Evolutionary conservation across 805 yeast genomes (phyloP).

Genomic region (Diddensiella santjacobensis): DNA sequence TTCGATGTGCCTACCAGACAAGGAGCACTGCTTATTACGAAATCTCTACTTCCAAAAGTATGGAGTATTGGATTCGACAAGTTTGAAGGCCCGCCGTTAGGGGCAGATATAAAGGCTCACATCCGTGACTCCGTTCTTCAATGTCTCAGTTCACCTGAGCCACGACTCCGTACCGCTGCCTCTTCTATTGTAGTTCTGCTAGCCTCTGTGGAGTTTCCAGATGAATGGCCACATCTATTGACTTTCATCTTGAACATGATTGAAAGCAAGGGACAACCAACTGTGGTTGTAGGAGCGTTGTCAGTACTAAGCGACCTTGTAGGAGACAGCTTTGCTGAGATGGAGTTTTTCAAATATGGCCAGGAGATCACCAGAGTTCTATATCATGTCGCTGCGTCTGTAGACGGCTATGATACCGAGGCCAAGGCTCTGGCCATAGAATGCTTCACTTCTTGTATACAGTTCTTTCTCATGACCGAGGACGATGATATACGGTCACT

Average conservation of each 20-base stretch:
- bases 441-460: slow-evolving; percentile 34
- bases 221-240: slow-evolving; percentile 80
- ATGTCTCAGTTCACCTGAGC: slow-evolving; percentile 45
- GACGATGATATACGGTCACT: slow-evolving; percentile 9
- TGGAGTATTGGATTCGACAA: slow-evolving; percentile 86
- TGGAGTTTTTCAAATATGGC: slow-evolving; percentile 76
- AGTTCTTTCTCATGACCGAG: slow-evolving; percentile 26
- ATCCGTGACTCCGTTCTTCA: slow-evolving; percentile 51
- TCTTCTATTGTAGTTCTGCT: slow-evolving; percentile 79
- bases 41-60: slow-evolving; percentile 60
- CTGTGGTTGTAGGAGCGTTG: slow-evolving; percentile 43
- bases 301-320: slow-evolving; percentile 57
- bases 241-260: slow-evolving; percentile 39
- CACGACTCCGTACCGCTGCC: slow-evolving; percentile 62
- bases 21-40: slow-evolving; percentile 61
- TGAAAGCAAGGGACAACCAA: slow-evolving; percentile 15
- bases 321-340: slow-evolving; percentile 82
- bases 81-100: slow-evolving; percentile 60
- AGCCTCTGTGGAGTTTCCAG: slow-evolving; percentile 88
- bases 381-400: slow-evolving; percentile 18
- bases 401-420: slow-evolving; percentile 33
- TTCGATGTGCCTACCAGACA: slow-evolving; percentile 35
- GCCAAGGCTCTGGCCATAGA: slow-evolving; percentile 25
- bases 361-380: slow-evolving; percentile 22
- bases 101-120: slow-evolving; percentile 46